A percentile compares a stretch with the other conserved stretches of the same genome.
phyloP scores from a whole-genome alignment of 805 yeast species.

The Metschnikowia drakensbergensis region DNA sequence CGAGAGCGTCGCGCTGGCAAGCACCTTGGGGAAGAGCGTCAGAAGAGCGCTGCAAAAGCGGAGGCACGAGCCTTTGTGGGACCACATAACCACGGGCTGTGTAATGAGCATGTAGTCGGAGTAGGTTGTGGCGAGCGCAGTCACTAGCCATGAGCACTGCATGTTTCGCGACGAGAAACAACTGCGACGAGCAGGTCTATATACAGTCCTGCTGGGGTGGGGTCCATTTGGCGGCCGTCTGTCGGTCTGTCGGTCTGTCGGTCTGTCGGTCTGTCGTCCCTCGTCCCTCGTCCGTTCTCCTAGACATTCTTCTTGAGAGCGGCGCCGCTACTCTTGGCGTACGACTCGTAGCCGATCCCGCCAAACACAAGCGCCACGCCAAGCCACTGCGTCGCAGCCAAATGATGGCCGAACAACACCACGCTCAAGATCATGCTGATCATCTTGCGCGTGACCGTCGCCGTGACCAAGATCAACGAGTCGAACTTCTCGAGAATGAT shows the following conservation, averaged over 20 bases:
- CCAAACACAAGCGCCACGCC: conserved; percentile 80
- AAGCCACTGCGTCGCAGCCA: conserved; percentile 63
- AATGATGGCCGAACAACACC: conserved; percentile 74
- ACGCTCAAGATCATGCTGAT: conserved; percentile 90
- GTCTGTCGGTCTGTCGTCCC: no score
- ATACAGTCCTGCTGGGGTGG: no score
- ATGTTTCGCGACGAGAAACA: no score
- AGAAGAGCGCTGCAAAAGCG: conserved; percentile 35
- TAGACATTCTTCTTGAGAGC: no score
- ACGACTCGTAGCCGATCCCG: conserved; percentile 81
- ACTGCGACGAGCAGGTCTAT: no score
- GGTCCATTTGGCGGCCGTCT: no score
- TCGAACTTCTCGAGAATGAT: conserved; percentile 79
- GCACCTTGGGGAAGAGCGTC: conserved; percentile 45
- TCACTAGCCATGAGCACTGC: no score
- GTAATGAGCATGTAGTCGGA: conserved; percentile 11
- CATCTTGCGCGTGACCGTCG: conserved; percentile 96
- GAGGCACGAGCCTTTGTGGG: conserved; percentile 10
- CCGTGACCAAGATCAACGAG: conserved; percentile 80
- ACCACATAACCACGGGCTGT: conserved; percentile 16
- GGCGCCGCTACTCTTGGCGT: conserved; percentile 18
- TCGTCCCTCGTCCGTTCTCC: no score
- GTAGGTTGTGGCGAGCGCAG: neutral
- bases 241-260: no score
- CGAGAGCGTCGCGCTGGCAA: conserved; percentile 39